These are phyloP conservation scores for Hibiscus trionum DNA, from an alignment of 345 rosid genomes.

Conservation along the genomic window DNA sequence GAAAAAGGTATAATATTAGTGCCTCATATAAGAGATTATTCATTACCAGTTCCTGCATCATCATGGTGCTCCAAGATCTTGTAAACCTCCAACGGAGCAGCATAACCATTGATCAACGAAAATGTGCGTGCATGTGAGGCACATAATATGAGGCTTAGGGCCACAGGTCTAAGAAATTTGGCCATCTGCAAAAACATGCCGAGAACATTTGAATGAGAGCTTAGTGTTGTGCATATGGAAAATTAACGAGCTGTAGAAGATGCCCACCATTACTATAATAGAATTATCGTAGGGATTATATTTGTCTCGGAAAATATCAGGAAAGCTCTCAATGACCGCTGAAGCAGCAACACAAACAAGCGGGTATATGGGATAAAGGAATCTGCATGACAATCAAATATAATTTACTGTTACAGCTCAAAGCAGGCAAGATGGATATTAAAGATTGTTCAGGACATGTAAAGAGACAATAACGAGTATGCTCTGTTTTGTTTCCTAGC, in stretches of 20 bases:
- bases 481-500: not conserved
- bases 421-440: not conserved
- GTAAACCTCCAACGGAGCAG: conserved; percentile 81
- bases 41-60: conserved; percentile 60
- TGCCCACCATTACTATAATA: conserved; percentile 46
- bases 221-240: not conserved
- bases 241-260: conserved; percentile 4
- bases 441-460: not conserved
- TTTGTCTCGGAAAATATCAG: conserved; percentile 68
- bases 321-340: conserved; percentile 93
- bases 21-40: not conserved
- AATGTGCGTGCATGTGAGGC: conserved; percentile 87
- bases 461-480: not conserved
- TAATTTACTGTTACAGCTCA: not conserved
- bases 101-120: conserved; percentile 76
- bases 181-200: conserved; percentile 52
- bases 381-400: conserved; percentile 39
- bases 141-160: conserved; percentile 67
- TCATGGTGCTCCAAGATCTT: conserved; percentile 88
- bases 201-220: not conserved
- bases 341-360: conserved; percentile 93
- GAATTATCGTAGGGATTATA: conserved; percentile 45
- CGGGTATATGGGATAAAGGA: conserved; percentile 90
- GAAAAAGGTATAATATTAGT: not conserved
- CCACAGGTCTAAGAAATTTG: conserved; percentile 57